Evolutionary conservation across 148 eudicot genomes (phyloP).

Genomic region (Chenopodium quinoa): DNA sequence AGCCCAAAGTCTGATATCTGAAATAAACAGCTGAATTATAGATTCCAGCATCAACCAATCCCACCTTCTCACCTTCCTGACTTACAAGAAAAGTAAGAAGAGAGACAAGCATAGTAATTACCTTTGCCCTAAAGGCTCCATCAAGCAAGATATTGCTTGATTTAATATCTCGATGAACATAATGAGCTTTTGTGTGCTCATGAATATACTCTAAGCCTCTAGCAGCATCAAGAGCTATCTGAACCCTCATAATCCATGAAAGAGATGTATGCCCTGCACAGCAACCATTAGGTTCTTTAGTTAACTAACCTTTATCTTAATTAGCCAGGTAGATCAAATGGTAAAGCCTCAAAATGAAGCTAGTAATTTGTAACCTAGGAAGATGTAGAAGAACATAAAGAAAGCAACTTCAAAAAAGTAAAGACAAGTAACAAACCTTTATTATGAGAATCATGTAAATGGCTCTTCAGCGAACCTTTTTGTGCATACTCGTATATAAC

Average conservation of each 20-base stretch:
- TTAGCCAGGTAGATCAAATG: neutral
- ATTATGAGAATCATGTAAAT: constrained; percentile 84
- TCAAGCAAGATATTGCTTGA: constrained; percentile 94
- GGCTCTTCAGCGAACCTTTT: constrained; percentile 82
- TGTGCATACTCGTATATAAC: constrained; percentile 92
- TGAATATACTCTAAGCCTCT: constrained; percentile 96
- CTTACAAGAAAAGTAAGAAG: neutral
- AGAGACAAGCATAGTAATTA: constrained; percentile 22
- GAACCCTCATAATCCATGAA: constrained; percentile 97
- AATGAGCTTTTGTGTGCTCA: constrained; percentile 96
- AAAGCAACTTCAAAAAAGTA: neutral
- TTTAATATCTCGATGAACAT: constrained; percentile 96
- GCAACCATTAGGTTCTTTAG: neutral
- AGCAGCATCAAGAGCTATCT: constrained; percentile 94
- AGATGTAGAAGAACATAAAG: neutral
- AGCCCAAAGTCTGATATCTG: constrained; percentile 96
- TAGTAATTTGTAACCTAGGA: neutral
- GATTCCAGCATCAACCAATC: neutral
- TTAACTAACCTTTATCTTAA: neutral
- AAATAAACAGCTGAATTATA: constrained; percentile 19
- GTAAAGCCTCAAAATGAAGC: neutral
- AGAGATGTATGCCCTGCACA: constrained; percentile 75
- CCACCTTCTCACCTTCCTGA: neutral
- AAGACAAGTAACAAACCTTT: constrained; percentile 47
- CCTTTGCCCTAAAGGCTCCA: constrained; percentile 91